These are phyloP conservation scores for Penicillium thymicola DNA, from an alignment of 2,329 filamentous ascomycete genomes.

Conservation along the genomic window DNA sequence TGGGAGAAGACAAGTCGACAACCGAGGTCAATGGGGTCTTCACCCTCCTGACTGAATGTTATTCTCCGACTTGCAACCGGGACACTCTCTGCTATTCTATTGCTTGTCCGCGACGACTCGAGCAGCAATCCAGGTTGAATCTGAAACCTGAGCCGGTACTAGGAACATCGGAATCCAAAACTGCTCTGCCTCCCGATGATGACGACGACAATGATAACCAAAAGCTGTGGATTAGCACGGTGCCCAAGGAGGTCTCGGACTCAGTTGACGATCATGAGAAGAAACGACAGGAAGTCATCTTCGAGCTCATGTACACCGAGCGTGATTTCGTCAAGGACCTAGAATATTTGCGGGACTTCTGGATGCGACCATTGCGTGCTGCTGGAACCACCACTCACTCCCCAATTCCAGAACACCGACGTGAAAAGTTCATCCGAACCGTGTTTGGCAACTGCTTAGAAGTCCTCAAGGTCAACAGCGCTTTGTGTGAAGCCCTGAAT, in stretches of 20 bases:
- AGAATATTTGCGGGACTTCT: slow-evolving; percentile 96
- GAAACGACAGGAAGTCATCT: slow-evolving; percentile 97
- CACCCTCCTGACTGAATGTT: slow-evolving; percentile 92
- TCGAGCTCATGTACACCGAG: slow-evolving; percentile 97
- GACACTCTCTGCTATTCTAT: slow-evolving; percentile 98
- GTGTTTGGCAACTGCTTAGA: slow-evolving; percentile 97
- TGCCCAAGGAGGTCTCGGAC: slow-evolving; percentile 90
- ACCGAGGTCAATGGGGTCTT: slow-evolving; percentile 93
- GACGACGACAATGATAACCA: slow-evolving; percentile 91
- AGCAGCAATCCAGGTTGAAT: slow-evolving; percentile 92
- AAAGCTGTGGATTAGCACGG: slow-evolving; percentile 98
- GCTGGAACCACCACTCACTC: slow-evolving; percentile 63
- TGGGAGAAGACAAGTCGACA: slow-evolving; percentile 68
- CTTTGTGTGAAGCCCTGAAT: slow-evolving; percentile 83
- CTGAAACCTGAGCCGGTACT: slow-evolving; percentile 88
- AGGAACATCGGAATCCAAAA: slow-evolving; percentile 67
- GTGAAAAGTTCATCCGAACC: slow-evolving; percentile 86
- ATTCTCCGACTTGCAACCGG: slow-evolving; percentile 93
- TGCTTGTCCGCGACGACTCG: slow-evolving; percentile 85
- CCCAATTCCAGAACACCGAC: slow-evolving; percentile 80
- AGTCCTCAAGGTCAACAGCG: slow-evolving; percentile 86
- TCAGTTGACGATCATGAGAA: slow-evolving; percentile 86
- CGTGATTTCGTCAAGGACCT: slow-evolving; percentile 98
- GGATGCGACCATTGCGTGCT: slow-evolving; percentile 87
- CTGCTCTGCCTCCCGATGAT: slow-evolving; percentile 62